Evolutionary conservation across 306 rosid genomes (phyloP), one percentile per base, ranked within the genome.

Genomic region (Alnus glutinosa): DNA sequence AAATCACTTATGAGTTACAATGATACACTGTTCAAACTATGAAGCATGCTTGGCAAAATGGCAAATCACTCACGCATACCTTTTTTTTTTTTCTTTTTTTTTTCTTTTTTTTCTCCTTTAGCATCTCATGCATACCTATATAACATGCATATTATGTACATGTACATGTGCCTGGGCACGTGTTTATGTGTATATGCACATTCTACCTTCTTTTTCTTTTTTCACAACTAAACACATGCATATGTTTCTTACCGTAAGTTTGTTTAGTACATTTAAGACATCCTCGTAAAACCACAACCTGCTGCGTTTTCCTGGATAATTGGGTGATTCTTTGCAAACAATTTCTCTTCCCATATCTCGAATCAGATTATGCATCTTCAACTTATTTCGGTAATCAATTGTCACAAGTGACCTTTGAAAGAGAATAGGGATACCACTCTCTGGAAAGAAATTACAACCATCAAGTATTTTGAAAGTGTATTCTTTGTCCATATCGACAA

Each of bases 321-420:
- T 50, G 0, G 68, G 3, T 0, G 75, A 81, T 9, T 63, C 70
- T 15, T 55, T n/a, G 34, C 79, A 77, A 51, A 76, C 78, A 4
- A 88, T 83, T 42, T 74, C 81, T 66, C 87, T 70, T 54, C 87
- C 91, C 86, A 85, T 88, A 30, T 83, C 86, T 76, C 78, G 44
- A 39, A 83, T 15, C 18, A 83, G 66, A 75, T 78, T 82, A 73
- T 82, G 85, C 83, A 78, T 83, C 13, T 1, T 30, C 1, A 83
- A 63, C 7, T 3, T 67, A 47, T 66, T 57, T 4, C 67, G 75
- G 55, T 2, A 0, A 19, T 75, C 82, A 75, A 81, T 34, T 30
- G 34, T 78, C 0, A 88, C 0, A 1, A 88, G 89, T 18, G 84
- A 78, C 13, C 81, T 46, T 1, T 83, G 82, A 36, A 70, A 18